A percentile compares a stretch with the other conserved stretches of the same genome.
Evolutionary conservation across 768 basidiomycete species (phyloP).

Genomic region (Kwoniella bestiolae): DNA sequence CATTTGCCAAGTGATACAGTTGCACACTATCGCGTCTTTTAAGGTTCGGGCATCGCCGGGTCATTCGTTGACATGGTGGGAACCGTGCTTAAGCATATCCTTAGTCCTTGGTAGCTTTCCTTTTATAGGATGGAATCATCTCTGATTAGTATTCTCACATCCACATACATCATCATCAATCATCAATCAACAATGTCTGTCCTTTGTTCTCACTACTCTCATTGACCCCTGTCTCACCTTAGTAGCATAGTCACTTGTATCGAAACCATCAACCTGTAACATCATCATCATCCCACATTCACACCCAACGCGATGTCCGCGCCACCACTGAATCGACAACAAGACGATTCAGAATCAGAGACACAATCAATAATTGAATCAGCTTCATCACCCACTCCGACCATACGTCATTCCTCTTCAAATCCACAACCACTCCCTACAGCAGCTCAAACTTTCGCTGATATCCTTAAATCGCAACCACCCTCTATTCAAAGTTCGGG

Average conservation of each 20-base stretch:
- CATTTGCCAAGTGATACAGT: neutral
- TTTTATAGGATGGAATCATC: neutral
- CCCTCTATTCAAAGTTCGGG: neutral
- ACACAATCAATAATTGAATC: constrained; percentile 14
- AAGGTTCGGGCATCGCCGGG: neutral
- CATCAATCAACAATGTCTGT: constrained; percentile 1
- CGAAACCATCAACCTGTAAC: neutral
- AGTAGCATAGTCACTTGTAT: neutral
- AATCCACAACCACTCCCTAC: neutral
- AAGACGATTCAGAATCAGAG: neutral
- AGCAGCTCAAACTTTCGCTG: constrained; percentile 22
- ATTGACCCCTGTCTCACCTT: too few relatives aligned
- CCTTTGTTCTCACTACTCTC: constrained; percentile 3
- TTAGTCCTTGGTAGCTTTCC: neutral
- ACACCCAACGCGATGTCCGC: constrained; percentile 10
- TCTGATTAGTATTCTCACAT: neutral
- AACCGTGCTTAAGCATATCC: neutral
- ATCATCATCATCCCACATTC: neutral
- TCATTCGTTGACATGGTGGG: too few relatives aligned
- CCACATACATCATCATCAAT: neutral
- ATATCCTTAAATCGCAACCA: constrained; percentile 18
- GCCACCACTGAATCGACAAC: neutral
- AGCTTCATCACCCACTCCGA: constrained; percentile 38
- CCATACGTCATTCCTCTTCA: constrained; percentile 24
- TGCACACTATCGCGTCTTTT: neutral